Evolutionary conservation across 2,329 filamentous ascomycete species (phyloP).

Genomic region (Seiridium cupressi): DNA sequence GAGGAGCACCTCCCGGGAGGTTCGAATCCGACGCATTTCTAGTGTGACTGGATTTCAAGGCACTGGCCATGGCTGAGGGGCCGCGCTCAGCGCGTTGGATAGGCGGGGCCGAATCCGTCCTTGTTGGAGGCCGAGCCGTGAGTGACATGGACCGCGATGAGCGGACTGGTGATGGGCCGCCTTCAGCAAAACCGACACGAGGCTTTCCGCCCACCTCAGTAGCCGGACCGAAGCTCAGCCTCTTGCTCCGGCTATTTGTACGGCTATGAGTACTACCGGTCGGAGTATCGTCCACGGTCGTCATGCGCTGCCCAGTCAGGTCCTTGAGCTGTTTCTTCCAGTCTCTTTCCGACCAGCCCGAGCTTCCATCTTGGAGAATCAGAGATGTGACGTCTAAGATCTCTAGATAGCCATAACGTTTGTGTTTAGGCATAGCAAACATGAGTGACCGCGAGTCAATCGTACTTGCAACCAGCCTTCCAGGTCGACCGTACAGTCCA

Average conservation of each 20-base stretch:
- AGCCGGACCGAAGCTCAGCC: slow-evolving; percentile 49
- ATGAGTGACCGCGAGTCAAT: slow-evolving; percentile 87
- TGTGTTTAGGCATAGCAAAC: slow-evolving; percentile 94
- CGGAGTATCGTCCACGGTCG: slow-evolving; percentile 52
- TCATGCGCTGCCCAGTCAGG: slow-evolving; percentile 77
- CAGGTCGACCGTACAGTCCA: slow-evolving; percentile 84
- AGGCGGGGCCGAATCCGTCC: slow-evolving; percentile 52
- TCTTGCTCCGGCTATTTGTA: slow-evolving; percentile 57
- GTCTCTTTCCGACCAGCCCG: slow-evolving; percentile 78
- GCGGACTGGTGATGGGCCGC: slow-evolving; percentile 39
- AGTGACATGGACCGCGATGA: slow-evolving; percentile 53
- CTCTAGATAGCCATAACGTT: slow-evolving; percentile 87
- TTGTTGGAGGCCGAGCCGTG: slow-evolving; percentile 32
- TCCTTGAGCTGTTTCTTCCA: slow-evolving; percentile 92
- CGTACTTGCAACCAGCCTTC: slow-evolving; percentile 80
- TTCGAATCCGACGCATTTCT: slow-evolving; percentile 49
- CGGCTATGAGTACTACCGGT: slow-evolving; percentile 42
- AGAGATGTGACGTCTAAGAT: slow-evolving; percentile 79
- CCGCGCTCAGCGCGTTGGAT: slow-evolving; percentile 34
- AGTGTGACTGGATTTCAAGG: slow-evolving; percentile 32
- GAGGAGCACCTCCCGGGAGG: slow-evolving; percentile 20
- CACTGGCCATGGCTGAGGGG: slow-evolving; percentile 31
- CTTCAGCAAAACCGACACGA: slow-evolving; percentile 59
- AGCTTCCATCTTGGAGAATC: slow-evolving; percentile 75
- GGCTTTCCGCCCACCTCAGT: slow-evolving; percentile 32